These are phyloP conservation scores for Fusarium sterilihyphosum DNA, from an alignment of 2,329 filamentous ascomycete genomes.

Conservation along the genomic window DNA sequence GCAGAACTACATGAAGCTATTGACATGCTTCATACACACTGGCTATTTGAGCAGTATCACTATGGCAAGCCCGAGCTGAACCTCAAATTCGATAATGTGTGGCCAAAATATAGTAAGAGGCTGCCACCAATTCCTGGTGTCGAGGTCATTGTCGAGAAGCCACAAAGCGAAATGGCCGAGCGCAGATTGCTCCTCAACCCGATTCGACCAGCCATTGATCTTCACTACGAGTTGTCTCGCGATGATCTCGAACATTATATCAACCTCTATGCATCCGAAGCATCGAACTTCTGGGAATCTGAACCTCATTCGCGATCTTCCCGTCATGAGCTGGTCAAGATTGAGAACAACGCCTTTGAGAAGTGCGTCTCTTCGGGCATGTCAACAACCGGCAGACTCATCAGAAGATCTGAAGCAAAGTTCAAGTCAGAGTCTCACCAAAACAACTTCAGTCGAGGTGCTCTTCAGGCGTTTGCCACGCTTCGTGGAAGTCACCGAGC, in stretches of 20 bases:
- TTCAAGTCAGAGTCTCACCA: constrained; percentile 1
- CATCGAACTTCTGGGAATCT: constrained; percentile 12
- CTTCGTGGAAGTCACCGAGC: constrained; percentile 57
- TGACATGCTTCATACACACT: constrained; percentile 49
- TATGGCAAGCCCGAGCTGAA: constrained; percentile 44
- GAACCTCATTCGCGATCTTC: background rate
- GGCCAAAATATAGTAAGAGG: constrained; percentile 38
- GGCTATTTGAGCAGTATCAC: constrained; percentile 49
- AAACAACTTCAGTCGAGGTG: background rate
- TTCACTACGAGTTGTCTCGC: constrained; percentile 38
- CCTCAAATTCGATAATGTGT: constrained; percentile 37
- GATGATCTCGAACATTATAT: constrained; percentile 24
- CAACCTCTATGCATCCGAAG: constrained; percentile 18
- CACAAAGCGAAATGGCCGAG: constrained; percentile 13
- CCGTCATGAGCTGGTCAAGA: constrained; percentile 46
- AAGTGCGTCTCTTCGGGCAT: constrained; percentile 44
- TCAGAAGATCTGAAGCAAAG: constrained; percentile 8
- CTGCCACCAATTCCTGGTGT: constrained; percentile 41
- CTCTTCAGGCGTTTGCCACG: constrained; percentile 43
- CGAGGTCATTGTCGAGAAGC: background rate
- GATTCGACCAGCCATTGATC: constrained; percentile 29
- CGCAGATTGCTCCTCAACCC: constrained; percentile 26
- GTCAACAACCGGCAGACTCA: constrained; percentile 21
- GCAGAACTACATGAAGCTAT: constrained; percentile 45
- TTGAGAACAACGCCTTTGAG: constrained; percentile 51